A percentile compares a stretch with the other conserved stretches of the same genome.
Conservation (phyloP, 2,329 filamentous ascomycete genomes). For the Aspergillus pseudoglaucus region DNA sequence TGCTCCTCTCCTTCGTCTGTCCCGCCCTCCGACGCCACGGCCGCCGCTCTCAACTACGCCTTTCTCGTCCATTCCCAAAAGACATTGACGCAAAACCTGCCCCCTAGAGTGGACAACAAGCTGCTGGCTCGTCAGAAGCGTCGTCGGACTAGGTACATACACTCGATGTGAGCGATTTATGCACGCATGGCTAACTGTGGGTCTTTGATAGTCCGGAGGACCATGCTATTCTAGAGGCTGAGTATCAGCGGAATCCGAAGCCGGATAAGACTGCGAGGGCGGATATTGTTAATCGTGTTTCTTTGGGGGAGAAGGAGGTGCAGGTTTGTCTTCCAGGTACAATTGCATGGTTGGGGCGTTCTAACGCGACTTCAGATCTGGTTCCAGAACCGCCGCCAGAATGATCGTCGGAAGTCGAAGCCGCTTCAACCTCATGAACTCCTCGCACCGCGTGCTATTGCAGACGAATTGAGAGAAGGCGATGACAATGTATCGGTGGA, state of each 20-base stretch:
- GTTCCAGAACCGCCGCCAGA: slow-evolving; percentile 95
- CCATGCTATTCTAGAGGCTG: slow-evolving; percentile 78
- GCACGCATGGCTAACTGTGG: slow-evolving; percentile 7
- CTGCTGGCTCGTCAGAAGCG: slow-evolving; percentile 55
- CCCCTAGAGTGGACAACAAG: slow-evolving; percentile 55
- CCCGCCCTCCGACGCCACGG: slow-evolving; percentile 25
- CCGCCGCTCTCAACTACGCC: slow-evolving; percentile 39
- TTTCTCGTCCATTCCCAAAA: slow-evolving; percentile 57
- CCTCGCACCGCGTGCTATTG: slow-evolving; percentile 32
- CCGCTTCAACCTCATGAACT: slow-evolving; percentile 75
- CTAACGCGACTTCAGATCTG: slow-evolving; percentile 63
- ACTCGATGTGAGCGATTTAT: not conserved
- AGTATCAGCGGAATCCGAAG: slow-evolving; percentile 78
- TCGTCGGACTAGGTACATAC: slow-evolving; percentile 53
- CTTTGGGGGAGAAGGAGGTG: slow-evolving; percentile 89
- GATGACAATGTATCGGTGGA: slow-evolving; percentile 25
- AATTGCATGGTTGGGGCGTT: slow-evolving; percentile 4
- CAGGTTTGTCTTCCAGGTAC: slow-evolving; percentile 58
- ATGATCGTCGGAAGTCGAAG: slow-evolving; percentile 80
- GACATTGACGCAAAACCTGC: slow-evolving; percentile 50
- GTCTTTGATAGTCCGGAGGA: slow-evolving; percentile 64
- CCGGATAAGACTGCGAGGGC: slow-evolving; percentile 84
- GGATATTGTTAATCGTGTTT: slow-evolving; percentile 76
- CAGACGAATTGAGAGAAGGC: slow-evolving; percentile 21
- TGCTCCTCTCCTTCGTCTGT: slow-evolving; percentile 28